Percentiles rank a stretch among this genome's conserved stretches.
Conservation (phyloP, 1,284 basidiomycete genomes). For the Cutaneotrichosporon mucoides region DNA sequence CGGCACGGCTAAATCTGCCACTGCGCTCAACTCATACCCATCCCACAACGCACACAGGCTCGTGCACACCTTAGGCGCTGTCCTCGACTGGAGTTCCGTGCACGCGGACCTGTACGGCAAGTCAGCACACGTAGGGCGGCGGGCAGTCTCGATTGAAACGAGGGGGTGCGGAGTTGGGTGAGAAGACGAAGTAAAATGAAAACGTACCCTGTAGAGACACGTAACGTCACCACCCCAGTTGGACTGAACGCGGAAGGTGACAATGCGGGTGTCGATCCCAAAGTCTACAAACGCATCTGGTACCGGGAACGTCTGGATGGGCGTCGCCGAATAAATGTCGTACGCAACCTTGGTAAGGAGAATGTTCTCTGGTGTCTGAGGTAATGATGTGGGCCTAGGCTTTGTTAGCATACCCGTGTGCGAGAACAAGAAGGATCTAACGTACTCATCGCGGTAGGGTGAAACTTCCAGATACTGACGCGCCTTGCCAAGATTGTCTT, state of each 20-base stretch:
- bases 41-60: no score
- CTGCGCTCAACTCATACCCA: no score
- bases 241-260: slow-evolving; percentile 69
- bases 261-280: slow-evolving; percentile 71
- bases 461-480: slow-evolving; percentile 33
- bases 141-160: background rate
- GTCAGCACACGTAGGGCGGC: background rate
- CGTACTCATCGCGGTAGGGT: background rate
- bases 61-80: background rate
- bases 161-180: no score
- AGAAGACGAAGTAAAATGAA: slow-evolving; percentile 3
- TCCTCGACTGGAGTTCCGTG: background rate
- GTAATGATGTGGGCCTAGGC: slow-evolving; percentile 41
- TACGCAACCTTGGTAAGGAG: slow-evolving; percentile 76
- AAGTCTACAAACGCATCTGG: slow-evolving; percentile 62
- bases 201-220: slow-evolving; percentile 76
- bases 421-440: background rate
- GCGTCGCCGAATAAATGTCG: slow-evolving; percentile 62
- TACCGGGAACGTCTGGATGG: slow-evolving; percentile 84
- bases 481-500: slow-evolving; percentile 63
- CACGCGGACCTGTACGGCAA: background rate
- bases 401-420: background rate
- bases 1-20: no score
- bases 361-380: slow-evolving; percentile 41
- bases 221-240: slow-evolving; percentile 89